Percentiles rank a stretch among this genome's conserved stretches.
phyloP scores from a whole-genome alignment of 805 yeast species.

The Candida berthetii region DNA sequence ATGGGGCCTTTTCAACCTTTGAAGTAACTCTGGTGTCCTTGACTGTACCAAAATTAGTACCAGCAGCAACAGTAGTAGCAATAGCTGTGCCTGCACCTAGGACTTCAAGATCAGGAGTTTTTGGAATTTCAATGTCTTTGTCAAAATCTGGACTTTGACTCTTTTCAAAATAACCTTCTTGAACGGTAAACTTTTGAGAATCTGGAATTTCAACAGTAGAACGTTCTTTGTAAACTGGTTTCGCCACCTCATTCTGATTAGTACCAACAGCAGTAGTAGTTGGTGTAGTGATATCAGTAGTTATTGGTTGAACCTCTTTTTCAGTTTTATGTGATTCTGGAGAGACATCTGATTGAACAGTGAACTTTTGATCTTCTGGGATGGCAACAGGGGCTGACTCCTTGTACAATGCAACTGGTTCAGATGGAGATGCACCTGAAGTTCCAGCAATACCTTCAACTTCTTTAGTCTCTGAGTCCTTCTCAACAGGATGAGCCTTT shows the following conservation, averaged over 20 bases:
- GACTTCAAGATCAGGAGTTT: too few species aligned
- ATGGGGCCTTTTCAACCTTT: background rate
- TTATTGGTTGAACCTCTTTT: background rate
- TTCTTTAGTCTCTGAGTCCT: background rate
- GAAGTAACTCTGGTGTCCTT: background rate
- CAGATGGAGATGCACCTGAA: background rate
- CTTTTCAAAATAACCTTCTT: background rate
- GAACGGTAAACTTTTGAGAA: background rate
- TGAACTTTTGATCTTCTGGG: constrained; percentile 14
- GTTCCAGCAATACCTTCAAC: background rate
- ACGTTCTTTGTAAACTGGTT: background rate
- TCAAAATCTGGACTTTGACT: background rate
- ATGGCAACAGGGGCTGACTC: constrained; percentile 13
- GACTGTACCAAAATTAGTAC: background rate
- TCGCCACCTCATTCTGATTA: background rate
- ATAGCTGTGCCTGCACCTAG: background rate
- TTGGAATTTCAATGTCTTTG: too few species aligned
- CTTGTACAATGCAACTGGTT: constrained; percentile 1
- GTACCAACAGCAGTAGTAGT: background rate
- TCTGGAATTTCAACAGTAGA: background rate
- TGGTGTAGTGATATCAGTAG: background rate
- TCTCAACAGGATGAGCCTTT: background rate
- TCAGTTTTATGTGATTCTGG: constrained; percentile 1
- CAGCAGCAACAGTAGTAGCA: background rate
- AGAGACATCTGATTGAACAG: constrained; percentile 7